Base-by-base conservation (phyloP, 192 early-diverging fungal species). In the Linnemannia elongata region DNA sequence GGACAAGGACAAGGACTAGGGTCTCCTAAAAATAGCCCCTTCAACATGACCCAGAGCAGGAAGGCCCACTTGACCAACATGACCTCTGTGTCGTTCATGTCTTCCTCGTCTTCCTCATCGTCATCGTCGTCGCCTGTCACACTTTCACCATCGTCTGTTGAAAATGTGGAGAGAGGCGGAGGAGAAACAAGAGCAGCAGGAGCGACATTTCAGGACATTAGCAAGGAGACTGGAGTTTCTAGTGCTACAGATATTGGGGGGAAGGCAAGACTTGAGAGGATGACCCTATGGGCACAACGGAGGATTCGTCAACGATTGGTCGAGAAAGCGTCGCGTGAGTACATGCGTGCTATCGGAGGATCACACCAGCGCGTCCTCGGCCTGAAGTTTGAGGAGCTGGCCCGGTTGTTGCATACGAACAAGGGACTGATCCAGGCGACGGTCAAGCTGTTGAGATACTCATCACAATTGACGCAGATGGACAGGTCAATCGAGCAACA, bases 351-450 rank as follows among this genome's bases (percentile, higher is more conserved):
- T 33, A 75, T 85, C 35, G 83, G 82, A 6, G 82, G 77, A 45
- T 85, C 83, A 54, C 83, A 85, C 63, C 39, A 80, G 30, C 68
- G 69, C 3, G 74, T 85, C 18, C 57, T 85, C 12, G 60, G 38
- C 3, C 41, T 85, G 15, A 72, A 82, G 10, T 90, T 90, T 73
- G 72, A 85, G 17, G 78, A 75, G 24, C 63, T 90, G 3, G 80
- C 77, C 1, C 44, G 80, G 24, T n/a, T 85, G 69, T 33, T 90
- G 47, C 79, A 89, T 41, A 70, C 83, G 17, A 79, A 83, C 39
- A 87, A 82, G 57, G 70, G 80, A 1, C 79, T 91, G 54, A 84
- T 89, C 57, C 89, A 89, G 38, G 86, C 89, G 10, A 83, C 90
- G n/a, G 41, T 81, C 8, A 85, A 82, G 60, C 54, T 92, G 39